Conservation (phyloP, 495 filamentous ascomycete species). For the Aspergillus mulundensis region DNA sequence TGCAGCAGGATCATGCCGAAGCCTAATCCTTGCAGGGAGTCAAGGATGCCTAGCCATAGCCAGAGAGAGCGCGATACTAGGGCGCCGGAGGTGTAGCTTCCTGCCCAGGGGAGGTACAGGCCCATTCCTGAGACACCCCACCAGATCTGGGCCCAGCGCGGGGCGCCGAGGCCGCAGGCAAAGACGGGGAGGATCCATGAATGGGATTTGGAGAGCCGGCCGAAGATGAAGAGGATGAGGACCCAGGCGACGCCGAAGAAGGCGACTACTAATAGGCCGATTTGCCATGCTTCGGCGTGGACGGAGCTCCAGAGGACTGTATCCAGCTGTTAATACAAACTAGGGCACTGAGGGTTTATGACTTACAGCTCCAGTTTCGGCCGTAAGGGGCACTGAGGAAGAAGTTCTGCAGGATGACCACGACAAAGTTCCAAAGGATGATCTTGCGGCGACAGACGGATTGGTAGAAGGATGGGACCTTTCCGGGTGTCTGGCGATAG, state of each 20-base stretch:
- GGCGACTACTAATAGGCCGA: slow-evolving; percentile 37
- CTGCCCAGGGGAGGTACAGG: slow-evolving; percentile 47
- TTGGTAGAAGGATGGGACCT: slow-evolving; percentile 56
- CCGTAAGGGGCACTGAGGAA: slow-evolving; percentile 48
- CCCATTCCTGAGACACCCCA: slow-evolving; percentile 48
- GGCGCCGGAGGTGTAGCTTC: slow-evolving; percentile 39
- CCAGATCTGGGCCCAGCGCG: slow-evolving; percentile 50
- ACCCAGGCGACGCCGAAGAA: slow-evolving; percentile 48
- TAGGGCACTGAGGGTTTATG: background rate
- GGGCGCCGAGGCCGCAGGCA: slow-evolving; percentile 47
- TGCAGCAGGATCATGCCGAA: slow-evolving; percentile 52
- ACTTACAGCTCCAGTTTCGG: slow-evolving; percentile 48
- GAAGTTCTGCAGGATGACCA: slow-evolving; percentile 47
- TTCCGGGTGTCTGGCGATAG: slow-evolving; percentile 59
- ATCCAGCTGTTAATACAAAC: too few relatives aligned
- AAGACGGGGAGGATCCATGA: slow-evolving; percentile 50
- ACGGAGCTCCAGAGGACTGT: slow-evolving; percentile 46
- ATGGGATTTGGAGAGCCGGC: slow-evolving; percentile 40
- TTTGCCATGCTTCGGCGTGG: slow-evolving; percentile 43
- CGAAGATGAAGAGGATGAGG: slow-evolving; percentile 35
- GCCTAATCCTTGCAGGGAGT: slow-evolving; percentile 46
- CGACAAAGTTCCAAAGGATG: slow-evolving; percentile 47
- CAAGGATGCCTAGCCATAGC: slow-evolving; percentile 50
- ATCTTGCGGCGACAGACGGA: slow-evolving; percentile 47
- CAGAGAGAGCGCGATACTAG: slow-evolving; percentile 46